These are phyloP conservation scores for Penicillium fimorum DNA, from an alignment of 495 filamentous ascomycete species.

Conservation along the genomic window DNA sequence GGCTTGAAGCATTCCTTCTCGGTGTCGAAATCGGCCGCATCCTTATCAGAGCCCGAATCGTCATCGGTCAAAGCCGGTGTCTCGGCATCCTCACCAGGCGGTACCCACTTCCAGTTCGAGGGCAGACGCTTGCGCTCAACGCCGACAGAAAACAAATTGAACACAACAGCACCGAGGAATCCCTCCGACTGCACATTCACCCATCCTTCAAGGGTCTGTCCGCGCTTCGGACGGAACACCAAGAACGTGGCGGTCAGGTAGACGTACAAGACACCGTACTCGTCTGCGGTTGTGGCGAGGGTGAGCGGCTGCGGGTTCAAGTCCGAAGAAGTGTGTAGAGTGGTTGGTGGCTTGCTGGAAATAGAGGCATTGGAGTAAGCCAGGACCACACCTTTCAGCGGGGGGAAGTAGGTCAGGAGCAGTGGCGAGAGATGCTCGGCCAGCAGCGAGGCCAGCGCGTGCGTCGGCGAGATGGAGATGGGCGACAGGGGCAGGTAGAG, in stretches of 20 bases:
- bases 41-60: conserved; percentile 24
- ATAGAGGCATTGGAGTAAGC: conserved; percentile 63
- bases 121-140: conserved; percentile 67
- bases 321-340: conserved; percentile 29
- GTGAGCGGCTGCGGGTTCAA: conserved; percentile 44
- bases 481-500: conserved; percentile 72
- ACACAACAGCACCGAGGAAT: conserved; percentile 66
- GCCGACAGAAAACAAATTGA: conserved; percentile 73
- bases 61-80: conserved; percentile 32
- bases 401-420: conserved; percentile 71
- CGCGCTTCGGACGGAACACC: conserved; percentile 61
- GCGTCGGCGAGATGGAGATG: conserved; percentile 59
- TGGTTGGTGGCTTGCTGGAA: conserved; percentile 34
- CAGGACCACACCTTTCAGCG: conserved; percentile 66
- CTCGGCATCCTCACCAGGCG: conserved; percentile 39
- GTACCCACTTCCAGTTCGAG: conserved; percentile 62
- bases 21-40: conserved; percentile 32
- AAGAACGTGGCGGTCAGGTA: conserved; percentile 75
- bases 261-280: conserved; percentile 65
- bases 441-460: conserved; percentile 63
- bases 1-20: conserved; percentile 47
- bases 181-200: conserved; percentile 72
- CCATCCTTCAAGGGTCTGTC: conserved; percentile 59
- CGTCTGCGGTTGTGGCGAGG: conserved; percentile 57
- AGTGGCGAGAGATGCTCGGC: conserved; percentile 76